Evolutionary conservation across 352 stramenopile species (phyloP).

Genomic region (Pythium guiyangense): DNA sequence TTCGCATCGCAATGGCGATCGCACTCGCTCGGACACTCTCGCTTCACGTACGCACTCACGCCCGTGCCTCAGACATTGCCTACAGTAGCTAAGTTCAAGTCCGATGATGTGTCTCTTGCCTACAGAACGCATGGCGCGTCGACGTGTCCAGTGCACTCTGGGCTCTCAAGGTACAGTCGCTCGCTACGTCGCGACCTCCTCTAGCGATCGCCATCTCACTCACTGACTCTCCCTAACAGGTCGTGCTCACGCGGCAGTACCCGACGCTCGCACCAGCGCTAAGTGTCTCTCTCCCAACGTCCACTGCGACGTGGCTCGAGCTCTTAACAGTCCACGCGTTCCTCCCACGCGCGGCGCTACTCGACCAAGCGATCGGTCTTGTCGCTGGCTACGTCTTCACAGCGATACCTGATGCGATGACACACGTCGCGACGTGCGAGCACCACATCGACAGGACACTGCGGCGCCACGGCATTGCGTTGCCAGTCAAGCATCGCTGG

Average conservation of each 20-base stretch:
- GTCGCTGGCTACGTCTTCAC: slow-evolving; percentile 28
- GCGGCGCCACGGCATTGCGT: slow-evolving; percentile 9
- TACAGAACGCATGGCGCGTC: slow-evolving; percentile 7
- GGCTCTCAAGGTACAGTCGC: slow-evolving; percentile 16
- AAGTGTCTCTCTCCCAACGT: slow-evolving; percentile 26
- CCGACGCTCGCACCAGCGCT: slow-evolving; percentile 13
- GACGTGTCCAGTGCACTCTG: slow-evolving; percentile 23
- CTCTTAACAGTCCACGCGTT: slow-evolving; percentile 41
- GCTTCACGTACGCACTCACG: slow-evolving; percentile 9
- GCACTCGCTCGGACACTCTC: slow-evolving; percentile 10
- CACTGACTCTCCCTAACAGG: background rate
- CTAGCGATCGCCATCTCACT: background rate
- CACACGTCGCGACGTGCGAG: slow-evolving; percentile 8
- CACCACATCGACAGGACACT: slow-evolving; percentile 2
- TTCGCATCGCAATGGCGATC: slow-evolving; percentile 17
- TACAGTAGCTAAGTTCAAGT: too few species aligned
- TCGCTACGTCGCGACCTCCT: background rate
- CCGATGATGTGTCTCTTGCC: background rate
- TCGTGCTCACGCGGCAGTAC: slow-evolving; percentile 23
- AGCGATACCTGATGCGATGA: too few species aligned
- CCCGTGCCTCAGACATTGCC: too few species aligned
- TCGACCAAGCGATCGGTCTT: slow-evolving; percentile 49
- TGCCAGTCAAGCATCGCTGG: slow-evolving; percentile 14
- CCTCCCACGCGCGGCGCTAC: slow-evolving; percentile 38
- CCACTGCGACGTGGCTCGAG: slow-evolving; percentile 53